phyloP scores from a whole-genome alignment of 345 rosid genomes.

The Eucalyptus viminalis region DNA sequence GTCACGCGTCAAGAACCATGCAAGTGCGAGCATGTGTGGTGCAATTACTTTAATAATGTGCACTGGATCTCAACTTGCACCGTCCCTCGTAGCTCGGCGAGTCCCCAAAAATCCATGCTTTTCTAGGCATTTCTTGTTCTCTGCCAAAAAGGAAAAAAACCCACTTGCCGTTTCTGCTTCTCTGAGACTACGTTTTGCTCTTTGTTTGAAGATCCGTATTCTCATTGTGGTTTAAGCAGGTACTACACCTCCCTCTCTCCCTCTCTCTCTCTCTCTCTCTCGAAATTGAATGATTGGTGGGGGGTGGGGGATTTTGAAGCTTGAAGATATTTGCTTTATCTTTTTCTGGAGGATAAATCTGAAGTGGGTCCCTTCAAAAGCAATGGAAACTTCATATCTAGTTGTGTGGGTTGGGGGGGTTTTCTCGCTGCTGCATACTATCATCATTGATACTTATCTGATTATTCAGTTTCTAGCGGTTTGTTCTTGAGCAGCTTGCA shows the following conservation, averaged over 20 bases:
- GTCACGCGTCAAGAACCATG: neutral
- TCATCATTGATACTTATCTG: neutral
- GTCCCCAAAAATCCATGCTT: neutral
- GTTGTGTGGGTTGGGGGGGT: neutral
- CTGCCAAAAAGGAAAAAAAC: neutral
- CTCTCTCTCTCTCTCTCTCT: neutral
- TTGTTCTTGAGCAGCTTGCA: neutral
- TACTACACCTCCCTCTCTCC: neutral
- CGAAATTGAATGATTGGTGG: neutral
- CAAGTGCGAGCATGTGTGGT: neutral
- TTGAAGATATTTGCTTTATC: neutral
- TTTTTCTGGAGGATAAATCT: neutral
- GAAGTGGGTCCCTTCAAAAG: neutral
- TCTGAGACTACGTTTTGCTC: neutral
- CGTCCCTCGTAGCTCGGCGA: neutral
- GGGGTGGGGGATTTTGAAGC: neutral
- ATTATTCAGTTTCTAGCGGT: neutral
- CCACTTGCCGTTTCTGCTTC: neutral
- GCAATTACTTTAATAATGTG: neutral
- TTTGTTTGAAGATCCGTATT: neutral
- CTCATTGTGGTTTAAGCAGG: neutral
- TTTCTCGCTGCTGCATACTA: neutral
- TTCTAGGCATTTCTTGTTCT: neutral
- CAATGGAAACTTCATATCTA: constrained; percentile 2
- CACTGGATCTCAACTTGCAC: constrained; percentile 15